Conservation (phyloP, 805 yeast genomes). For the Starmerella sirachaensis region DNA sequence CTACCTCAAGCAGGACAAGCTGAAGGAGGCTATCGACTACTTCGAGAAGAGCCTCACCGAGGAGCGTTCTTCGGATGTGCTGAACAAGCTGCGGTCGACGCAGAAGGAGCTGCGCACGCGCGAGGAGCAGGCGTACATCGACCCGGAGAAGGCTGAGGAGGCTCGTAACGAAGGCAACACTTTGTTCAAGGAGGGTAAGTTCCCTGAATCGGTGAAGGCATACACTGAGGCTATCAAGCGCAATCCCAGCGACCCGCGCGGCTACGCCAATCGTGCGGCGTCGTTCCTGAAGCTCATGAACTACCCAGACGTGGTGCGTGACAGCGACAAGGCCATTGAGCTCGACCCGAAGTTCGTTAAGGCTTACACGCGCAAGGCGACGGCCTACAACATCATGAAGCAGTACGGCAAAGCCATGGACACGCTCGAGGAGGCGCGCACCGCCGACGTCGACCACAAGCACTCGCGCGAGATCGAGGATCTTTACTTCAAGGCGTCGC, state of each 20-base stretch:
- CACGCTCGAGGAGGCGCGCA: constrained; percentile 68
- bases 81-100: constrained; percentile 72
- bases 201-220: constrained; percentile 93
- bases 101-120: constrained; percentile 73
- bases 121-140: constrained; percentile 68
- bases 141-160: constrained; percentile 88
- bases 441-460: constrained; percentile 51
- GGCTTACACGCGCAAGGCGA: constrained; percentile 95
- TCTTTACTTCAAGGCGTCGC: constrained; percentile 61
- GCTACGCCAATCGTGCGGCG: constrained; percentile 97
- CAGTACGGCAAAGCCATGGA: constrained; percentile 74
- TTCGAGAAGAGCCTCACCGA: constrained; percentile 91
- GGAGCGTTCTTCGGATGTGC: constrained; percentile 89
- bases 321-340: constrained; percentile 80
- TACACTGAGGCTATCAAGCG: constrained; percentile 94
- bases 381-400: constrained; percentile 80
- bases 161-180: constrained; percentile 91
- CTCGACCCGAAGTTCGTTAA: constrained; percentile 81
- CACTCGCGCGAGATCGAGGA: constrained; percentile 70
- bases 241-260: constrained; percentile 94
- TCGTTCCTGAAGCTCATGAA: constrained; percentile 88
- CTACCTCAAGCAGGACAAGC: constrained; percentile 63
- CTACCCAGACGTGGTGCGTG: constrained; percentile 91
- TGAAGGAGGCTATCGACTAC: constrained; percentile 57
- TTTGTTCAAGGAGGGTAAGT: constrained; percentile 75